Conservation (phyloP, 2,329 filamentous ascomycete genomes). For the Thermothelomyces thermophilus region DNA sequence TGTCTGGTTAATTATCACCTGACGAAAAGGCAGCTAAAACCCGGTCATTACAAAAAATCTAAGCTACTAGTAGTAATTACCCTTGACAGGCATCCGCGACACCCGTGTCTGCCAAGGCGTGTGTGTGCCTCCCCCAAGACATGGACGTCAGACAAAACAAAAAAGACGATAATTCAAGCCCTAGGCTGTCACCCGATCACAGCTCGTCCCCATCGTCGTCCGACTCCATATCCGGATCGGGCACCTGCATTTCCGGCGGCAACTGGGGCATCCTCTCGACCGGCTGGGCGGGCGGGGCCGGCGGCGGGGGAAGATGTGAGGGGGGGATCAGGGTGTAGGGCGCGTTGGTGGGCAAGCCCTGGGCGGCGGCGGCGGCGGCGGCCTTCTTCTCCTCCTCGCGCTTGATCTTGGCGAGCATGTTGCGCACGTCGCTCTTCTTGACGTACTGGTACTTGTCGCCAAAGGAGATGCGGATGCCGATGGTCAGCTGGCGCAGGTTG, state of each 20-base stretch:
- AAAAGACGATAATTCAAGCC: neutral
- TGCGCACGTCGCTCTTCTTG: constrained; percentile 27
- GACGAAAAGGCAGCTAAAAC: too few species aligned
- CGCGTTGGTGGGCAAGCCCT: constrained; percentile 19
- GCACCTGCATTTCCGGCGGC: constrained; percentile 24
- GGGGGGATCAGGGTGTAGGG: constrained; percentile 23
- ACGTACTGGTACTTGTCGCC: constrained; percentile 29
- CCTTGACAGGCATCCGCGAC: too few species aligned
- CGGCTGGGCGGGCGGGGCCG: constrained; percentile 17
- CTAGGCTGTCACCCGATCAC: neutral
- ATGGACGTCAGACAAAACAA: too few species aligned
- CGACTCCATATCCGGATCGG: constrained; percentile 26
- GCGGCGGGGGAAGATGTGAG: constrained; percentile 22
- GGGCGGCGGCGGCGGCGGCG: constrained; percentile 16
- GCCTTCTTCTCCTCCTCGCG: constrained; percentile 26
- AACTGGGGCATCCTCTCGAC: constrained; percentile 23
- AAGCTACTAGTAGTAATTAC: too few species aligned
- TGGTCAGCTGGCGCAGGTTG: constrained; percentile 27
- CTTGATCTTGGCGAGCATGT: constrained; percentile 28
- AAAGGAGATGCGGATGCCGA: constrained; percentile 26
- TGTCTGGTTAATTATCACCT: too few species aligned
- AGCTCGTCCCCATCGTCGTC: constrained; percentile 25
- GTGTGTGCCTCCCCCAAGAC: too few species aligned
- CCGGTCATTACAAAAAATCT: too few species aligned
- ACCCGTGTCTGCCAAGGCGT: too few species aligned